Base-by-base conservation (phyloP, 768 basidiomycete genomes). In the Tulasnella sp. region DNA sequence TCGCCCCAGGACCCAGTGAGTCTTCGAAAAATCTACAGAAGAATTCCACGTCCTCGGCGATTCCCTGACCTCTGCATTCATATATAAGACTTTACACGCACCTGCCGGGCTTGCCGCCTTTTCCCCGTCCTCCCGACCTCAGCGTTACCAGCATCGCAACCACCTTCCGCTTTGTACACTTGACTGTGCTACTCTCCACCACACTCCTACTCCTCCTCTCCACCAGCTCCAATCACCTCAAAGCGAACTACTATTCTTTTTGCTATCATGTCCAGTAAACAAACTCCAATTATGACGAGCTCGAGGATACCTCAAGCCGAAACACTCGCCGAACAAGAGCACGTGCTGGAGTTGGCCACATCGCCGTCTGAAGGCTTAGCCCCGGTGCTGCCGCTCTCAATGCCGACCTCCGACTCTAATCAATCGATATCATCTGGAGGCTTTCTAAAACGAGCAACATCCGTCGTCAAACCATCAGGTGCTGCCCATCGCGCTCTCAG, bases 401-500 rank as follows among this genome's bases (percentile, higher is more conserved):
- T n/a, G n/a, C n/a, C n/a, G n/a, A n/a, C n/a, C n/a, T n/a, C 69
- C 69, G n/a, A 71, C 69, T 71, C 38, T 39, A 25, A 71, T 71
- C 69, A 39, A 71, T 71, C 69, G 69, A 71, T 71, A 71, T 69
- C 67, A 36, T 71, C 69, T 71, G 25, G 69, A 31, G 69, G 69
- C 38, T 39, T 14, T 14, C 69, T 71, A 29, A 14, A 19, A 39
- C 69, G 69, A 25, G 69, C 69, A 25, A 71, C 38, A 25, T 71
- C 69, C 25, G 42, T 71, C 29, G 36, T 71, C 69, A 71, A 71
- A 71, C 69, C 69, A 39, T 71, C 69, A 39, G 69, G 69, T 39
- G 15, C 69, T 8, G 38, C 69, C 15, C 38, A 39, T 34, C 69
- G 25, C 2, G 69, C 69, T 71, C 69, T 71, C 69, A 71, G 42